phyloP scores from a whole-genome alignment of 2,329 filamentous ascomycete genomes.

The Claviceps capensis region DNA sequence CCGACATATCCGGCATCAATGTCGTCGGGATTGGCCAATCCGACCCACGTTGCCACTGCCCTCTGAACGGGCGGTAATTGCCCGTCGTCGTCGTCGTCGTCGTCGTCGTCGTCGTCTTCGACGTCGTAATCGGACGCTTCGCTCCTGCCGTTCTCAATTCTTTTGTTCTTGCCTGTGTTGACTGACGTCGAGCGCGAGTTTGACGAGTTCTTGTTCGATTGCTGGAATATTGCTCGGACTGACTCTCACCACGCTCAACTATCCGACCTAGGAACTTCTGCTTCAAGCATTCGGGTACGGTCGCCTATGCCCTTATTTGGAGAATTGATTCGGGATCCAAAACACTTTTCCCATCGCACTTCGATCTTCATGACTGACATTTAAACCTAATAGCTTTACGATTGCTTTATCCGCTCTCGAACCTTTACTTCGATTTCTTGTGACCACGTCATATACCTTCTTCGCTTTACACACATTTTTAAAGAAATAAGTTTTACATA shows the following conservation, averaged over 20 bases:
- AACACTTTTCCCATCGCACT: background rate
- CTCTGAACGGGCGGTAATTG: background rate
- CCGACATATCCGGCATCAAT: background rate
- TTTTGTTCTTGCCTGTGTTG: slow-evolving; percentile 3
- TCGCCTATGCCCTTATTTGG: background rate
- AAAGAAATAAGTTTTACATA: background rate
- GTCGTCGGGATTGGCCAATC: background rate
- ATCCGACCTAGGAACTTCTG: background rate
- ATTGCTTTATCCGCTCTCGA: background rate
- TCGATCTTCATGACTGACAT: background rate
- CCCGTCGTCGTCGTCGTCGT: background rate
- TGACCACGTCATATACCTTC: background rate
- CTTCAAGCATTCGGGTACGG: slow-evolving; percentile 2
- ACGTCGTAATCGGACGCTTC: slow-evolving; percentile 1
- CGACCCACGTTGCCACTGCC: background rate
- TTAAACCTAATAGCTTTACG: background rate
- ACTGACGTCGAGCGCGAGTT: background rate
- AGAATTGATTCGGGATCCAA: background rate
- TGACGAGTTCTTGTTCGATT: slow-evolving; percentile 14
- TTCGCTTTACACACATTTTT: background rate
- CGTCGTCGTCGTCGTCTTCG: background rate
- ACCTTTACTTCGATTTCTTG: background rate
- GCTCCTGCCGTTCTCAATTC: slow-evolving; percentile 1
- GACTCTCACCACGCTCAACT: background rate
- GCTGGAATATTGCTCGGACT: slow-evolving; percentile 27